Evolutionary conservation across 2,329 filamentous ascomycete species (phyloP), one percentile per base, ranked within the genome.

Genomic region (Talaromyces atroroseus): DNA sequence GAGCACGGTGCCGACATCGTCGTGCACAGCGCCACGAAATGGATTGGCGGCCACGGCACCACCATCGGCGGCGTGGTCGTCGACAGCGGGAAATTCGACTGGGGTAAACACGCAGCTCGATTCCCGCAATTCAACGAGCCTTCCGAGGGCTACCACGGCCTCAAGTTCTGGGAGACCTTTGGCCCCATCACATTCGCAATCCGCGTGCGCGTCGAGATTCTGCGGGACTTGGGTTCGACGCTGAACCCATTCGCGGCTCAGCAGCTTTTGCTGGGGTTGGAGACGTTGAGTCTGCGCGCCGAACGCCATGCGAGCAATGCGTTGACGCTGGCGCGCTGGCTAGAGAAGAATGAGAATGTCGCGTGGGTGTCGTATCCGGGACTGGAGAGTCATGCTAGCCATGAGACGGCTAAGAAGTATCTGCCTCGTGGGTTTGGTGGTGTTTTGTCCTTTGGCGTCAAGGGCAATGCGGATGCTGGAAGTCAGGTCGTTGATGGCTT

Each of bases 91-190:
- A 94, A 90, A 71, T 97, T 96, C 70, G 88, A 95, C 79, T 97
- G 92, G 92, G 90, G 88, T 64, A 87, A 87, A 74, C 76, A 96
- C 71, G 87, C 79, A 48, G 83, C 83, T 65, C 86, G 92, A 20
- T 97, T 97, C 80, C 92, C 92, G 1, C 90, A 96, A 72, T 91
- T 99, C 78, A 83, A 89, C 63, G 89, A 97, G 74, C 92, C 88
- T 0, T 84, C 87, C 0, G 87, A 89, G 56, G 91, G 91, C 53
- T 96, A 95, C 78, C 91, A 96, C 75, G 91, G 91, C 36, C 82
- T 96, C 62, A 92, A 90, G 72, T 95, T 96, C 81, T 92, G 84
- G 81, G 90, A 95, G 64, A 92, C 90, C 0, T 95, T 96, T 65
- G 91, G 91, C 32, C 73, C 84, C 57, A 83, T 90, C 63, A 83